Percentiles rank a stretch among this genome's conserved stretches.
These are phyloP conservation scores for Xanthoparmelia taractica DNA, from an alignment of 495 filamentous ascomycete species.

Conservation along the genomic window DNA sequence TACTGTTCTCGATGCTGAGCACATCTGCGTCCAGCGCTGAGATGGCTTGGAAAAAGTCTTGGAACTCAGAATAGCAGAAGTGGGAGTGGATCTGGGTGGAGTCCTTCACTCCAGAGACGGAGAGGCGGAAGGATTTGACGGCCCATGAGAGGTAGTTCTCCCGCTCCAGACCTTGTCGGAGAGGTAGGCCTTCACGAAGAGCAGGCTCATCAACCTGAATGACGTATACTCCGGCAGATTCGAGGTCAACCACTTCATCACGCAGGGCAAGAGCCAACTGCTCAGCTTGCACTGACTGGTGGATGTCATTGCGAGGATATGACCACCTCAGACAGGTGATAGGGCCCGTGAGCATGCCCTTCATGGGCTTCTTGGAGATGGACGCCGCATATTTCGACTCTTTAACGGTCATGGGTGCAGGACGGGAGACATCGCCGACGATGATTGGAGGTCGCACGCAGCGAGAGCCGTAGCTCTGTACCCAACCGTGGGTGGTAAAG, in stretches of 20 bases:
- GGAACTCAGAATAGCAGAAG: slow-evolving; percentile 99
- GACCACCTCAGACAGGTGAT: slow-evolving; percentile 99
- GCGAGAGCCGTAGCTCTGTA: slow-evolving; percentile 94
- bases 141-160: slow-evolving; percentile 94
- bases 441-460: slow-evolving; percentile 97
- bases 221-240: slow-evolving; percentile 88
- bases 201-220: slow-evolving; percentile 99
- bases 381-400: slow-evolving; percentile 97
- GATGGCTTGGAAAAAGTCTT: slow-evolving; percentile 99
- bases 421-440: slow-evolving; percentile 95
- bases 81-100: slow-evolving; percentile 98
- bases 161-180: slow-evolving; percentile 83
- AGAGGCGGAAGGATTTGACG: slow-evolving; percentile 91
- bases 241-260: slow-evolving; percentile 96
- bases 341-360: slow-evolving; percentile 99
- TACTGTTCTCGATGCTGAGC: slow-evolving; percentile 98
- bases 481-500: slow-evolving; percentile 98
- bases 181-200: slow-evolving; percentile 96
- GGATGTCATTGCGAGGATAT: slow-evolving; percentile 97
- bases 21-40: slow-evolving; percentile 97
- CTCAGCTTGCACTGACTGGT: slow-evolving; percentile 97
- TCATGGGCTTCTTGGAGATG: slow-evolving; percentile 97
- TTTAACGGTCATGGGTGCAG: slow-evolving; percentile 97
- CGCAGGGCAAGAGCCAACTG: slow-evolving; percentile 96
- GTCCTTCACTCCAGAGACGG: slow-evolving; percentile 82